Conservation (phyloP, 148 eudicot genomes). For the Nepenthes mirabilis region DNA sequence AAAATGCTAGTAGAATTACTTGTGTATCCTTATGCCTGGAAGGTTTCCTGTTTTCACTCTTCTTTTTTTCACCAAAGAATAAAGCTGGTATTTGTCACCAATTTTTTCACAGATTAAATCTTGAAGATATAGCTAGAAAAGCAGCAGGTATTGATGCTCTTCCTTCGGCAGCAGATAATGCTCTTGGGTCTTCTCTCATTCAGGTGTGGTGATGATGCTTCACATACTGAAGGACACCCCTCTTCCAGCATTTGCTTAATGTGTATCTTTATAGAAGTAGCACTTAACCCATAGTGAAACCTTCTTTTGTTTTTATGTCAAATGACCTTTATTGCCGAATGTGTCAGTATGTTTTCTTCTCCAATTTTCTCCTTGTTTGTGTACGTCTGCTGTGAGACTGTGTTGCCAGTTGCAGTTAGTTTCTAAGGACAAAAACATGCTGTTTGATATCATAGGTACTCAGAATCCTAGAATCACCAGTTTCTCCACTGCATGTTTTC, state of each 20-base stretch:
- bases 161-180: conserved; percentile 11
- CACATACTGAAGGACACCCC: not conserved
- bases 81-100: not conserved
- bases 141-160: conserved; percentile 13
- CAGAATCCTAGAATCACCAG: too few species aligned
- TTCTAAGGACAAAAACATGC: too few species aligned
- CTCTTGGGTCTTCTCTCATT: conserved; percentile 7
- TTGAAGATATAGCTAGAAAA: conserved; percentile 19
- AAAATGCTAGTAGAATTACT: not conserved
- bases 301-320: too few species aligned
- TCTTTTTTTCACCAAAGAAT: not conserved
- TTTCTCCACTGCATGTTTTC: too few species aligned
- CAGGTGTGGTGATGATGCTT: conserved; percentile 12
- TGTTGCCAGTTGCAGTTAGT: too few species aligned
- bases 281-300: too few species aligned
- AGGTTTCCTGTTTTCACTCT: not conserved
- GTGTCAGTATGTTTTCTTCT: too few species aligned
- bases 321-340: too few species aligned
- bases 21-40: not conserved
- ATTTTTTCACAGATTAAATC: conserved; percentile 18
- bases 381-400: too few species aligned
- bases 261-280: not conserved
- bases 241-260: not conserved
- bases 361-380: too few species aligned
- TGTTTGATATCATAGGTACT: too few species aligned